These are phyloP conservation scores for Jaminaea rosea DNA, from an alignment of 1,284 basidiomycete genomes.

Conservation along the genomic window DNA sequence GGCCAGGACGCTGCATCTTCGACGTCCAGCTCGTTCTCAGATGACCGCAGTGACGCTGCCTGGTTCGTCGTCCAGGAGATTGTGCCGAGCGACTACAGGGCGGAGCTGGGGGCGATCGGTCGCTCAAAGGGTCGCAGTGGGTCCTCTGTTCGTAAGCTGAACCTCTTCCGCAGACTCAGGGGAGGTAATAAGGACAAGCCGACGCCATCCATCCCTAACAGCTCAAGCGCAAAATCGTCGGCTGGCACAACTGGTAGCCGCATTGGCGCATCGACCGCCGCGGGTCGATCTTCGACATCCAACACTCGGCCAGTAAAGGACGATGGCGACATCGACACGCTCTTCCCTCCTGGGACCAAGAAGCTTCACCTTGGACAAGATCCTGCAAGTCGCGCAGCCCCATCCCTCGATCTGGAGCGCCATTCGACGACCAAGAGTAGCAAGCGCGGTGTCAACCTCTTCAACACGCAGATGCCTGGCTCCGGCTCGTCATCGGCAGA, in stretches of 20 bases:
- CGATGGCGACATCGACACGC: background rate
- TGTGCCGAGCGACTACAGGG: slow-evolving; percentile 39
- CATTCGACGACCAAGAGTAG: slow-evolving; percentile 15
- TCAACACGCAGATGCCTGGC: slow-evolving; percentile 1
- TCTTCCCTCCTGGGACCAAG: slow-evolving; percentile 1
- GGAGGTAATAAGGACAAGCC: background rate
- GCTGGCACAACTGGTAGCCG: too few species aligned
- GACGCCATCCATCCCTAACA: too few species aligned
- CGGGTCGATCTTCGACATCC: too few species aligned
- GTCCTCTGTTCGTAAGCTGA: slow-evolving; percentile 42
- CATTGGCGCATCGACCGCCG: too few species aligned
- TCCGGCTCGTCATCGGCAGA: slow-evolving; percentile 5
- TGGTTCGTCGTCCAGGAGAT: slow-evolving; percentile 44
- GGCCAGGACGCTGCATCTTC: slow-evolving; percentile 15
- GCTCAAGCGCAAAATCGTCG: too few species aligned
- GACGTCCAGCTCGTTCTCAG: slow-evolving; percentile 15
- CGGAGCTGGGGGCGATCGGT: slow-evolving; percentile 25
- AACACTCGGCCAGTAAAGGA: too few species aligned
- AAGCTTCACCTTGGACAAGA: background rate
- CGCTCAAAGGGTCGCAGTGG: slow-evolving; percentile 17
- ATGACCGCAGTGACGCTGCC: slow-evolving; percentile 26
- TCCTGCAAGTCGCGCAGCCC: slow-evolving; percentile 5
- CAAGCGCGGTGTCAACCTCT: too few species aligned
- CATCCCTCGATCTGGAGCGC: slow-evolving; percentile 26
- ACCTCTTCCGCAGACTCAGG: slow-evolving; percentile 28